Percentiles rank a stretch among this genome's conserved stretches.
Evolutionary conservation across 129 eudicot genomes (phyloP).

Genomic region (Artemisia tridentata): DNA sequence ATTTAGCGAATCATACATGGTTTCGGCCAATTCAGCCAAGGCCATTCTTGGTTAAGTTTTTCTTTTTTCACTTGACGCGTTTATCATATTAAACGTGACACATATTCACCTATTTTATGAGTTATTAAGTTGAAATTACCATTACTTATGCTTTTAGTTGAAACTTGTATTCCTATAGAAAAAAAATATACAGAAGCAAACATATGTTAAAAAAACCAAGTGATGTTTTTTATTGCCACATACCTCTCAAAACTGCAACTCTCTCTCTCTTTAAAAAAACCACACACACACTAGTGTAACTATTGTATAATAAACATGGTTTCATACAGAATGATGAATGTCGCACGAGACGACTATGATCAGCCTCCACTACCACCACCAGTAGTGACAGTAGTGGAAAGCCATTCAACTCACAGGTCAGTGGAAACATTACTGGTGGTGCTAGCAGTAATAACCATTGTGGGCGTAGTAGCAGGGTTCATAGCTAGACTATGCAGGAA

Average conservation of each 20-base stretch:
- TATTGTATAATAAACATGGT: conserved; percentile 15
- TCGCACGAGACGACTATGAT: conserved; percentile 22
- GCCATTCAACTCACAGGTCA: conserved; percentile 46
- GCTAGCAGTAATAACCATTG: conserved; percentile 62
- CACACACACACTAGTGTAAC: background rate
- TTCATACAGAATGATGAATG: conserved; percentile 8
- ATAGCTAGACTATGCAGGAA: conserved; percentile 69
- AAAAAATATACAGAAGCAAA: background rate
- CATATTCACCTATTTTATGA: too few relatives aligned
- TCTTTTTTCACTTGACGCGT: too few relatives aligned
- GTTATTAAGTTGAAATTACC: too few relatives aligned
- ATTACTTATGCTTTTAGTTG: too few relatives aligned
- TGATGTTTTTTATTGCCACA: background rate
- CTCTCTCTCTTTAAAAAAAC: background rate
- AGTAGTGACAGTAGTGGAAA: conserved; percentile 32
- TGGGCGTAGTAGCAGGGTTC: conserved; percentile 62
- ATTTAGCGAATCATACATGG: too few relatives aligned
- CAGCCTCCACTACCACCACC: conserved; percentile 58
- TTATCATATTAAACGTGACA: too few relatives aligned
- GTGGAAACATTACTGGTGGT: conserved; percentile 79
- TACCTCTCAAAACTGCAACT: background rate
- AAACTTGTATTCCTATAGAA: too few relatives aligned
- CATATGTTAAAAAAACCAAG: background rate
- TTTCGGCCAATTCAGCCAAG: too few relatives aligned
- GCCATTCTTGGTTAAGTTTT: too few relatives aligned